phyloP scores from a whole-genome alignment of 345 rosid genomes.

The Eucalyptus camaldulensis region DNA sequence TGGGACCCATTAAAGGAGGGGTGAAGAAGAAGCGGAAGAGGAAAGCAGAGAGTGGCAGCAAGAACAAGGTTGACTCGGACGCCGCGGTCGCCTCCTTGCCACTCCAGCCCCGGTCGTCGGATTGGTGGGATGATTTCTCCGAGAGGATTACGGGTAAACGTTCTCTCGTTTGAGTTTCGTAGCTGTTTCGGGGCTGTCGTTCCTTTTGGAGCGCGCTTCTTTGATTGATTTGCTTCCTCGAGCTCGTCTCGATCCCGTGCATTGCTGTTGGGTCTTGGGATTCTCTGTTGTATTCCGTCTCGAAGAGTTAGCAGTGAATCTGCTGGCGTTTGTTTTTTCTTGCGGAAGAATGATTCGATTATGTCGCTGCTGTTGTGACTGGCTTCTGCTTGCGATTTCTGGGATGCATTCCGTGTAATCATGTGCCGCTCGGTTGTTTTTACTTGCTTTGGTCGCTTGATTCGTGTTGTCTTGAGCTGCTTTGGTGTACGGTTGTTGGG shows the following conservation, averaged over 20 bases:
- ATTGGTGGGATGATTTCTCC: conserved; percentile 82
- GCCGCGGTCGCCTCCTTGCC: conserved; percentile 15
- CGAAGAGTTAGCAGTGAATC: neutral
- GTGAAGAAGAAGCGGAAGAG: neutral
- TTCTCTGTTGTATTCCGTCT: neutral
- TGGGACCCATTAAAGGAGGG: neutral
- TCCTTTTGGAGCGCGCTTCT: neutral
- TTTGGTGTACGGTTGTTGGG: neutral
- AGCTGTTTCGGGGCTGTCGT: neutral
- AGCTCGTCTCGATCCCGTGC: neutral
- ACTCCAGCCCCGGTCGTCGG: conserved; percentile 19
- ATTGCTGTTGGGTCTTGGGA: neutral
- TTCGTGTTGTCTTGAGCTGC: neutral
- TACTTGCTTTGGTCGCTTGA: neutral
- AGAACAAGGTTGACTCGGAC: conserved; percentile 63
- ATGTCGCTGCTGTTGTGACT: neutral
- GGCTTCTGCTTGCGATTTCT: neutral
- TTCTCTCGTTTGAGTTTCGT: neutral
- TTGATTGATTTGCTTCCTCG: neutral
- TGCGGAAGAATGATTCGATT: neutral
- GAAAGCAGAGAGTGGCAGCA: conserved; percentile 15
- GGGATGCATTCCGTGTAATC: neutral
- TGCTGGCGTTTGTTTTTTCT: neutral
- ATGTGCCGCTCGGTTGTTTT: neutral
- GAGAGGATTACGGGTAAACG: conserved; percentile 53